phyloP scores from a whole-genome alignment of 208 protist genomes.

The Acanthamoeba divionensis region DNA sequence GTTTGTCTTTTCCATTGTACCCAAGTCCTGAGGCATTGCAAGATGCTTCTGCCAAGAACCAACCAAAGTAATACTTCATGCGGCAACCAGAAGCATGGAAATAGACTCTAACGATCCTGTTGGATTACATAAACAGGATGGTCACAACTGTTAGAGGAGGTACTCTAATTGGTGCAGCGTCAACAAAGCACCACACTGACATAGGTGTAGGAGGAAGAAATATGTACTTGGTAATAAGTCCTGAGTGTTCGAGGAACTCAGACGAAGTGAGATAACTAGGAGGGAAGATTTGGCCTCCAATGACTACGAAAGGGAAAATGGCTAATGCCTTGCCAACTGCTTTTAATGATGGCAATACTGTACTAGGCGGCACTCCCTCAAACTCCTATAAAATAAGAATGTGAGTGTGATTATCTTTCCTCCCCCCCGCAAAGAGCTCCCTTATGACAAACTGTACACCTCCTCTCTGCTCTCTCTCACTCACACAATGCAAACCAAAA shows the following conservation, averaged over 20 bases:
- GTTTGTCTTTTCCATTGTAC: conserved; percentile 65
- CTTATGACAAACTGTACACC: too few relatives aligned
- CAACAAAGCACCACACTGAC: neutral
- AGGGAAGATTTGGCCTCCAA: neutral
- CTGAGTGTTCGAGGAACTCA: neutral
- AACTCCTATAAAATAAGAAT: too few relatives aligned
- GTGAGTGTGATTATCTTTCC: too few relatives aligned
- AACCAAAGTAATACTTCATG: conserved; percentile 73
- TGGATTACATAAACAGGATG: neutral
- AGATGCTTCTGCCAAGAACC: conserved; percentile 53
- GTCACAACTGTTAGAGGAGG: neutral
- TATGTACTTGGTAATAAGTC: neutral
- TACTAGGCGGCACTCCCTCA: neutral
- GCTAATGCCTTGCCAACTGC: neutral
- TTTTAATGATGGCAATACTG: neutral
- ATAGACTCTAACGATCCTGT: neutral
- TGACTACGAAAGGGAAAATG: neutral
- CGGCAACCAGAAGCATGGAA: neutral
- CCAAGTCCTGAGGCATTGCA: conserved; percentile 58
- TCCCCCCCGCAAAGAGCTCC: too few relatives aligned
- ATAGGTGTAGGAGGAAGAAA: neutral
- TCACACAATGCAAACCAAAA: neutral
- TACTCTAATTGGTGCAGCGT: too few relatives aligned
- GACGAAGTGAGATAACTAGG: neutral
- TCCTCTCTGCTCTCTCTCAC: too few relatives aligned